phyloP scores from a whole-genome alignment of 2,329 filamentous ascomycete species.

The Pseudopithomyces chartarum region DNA sequence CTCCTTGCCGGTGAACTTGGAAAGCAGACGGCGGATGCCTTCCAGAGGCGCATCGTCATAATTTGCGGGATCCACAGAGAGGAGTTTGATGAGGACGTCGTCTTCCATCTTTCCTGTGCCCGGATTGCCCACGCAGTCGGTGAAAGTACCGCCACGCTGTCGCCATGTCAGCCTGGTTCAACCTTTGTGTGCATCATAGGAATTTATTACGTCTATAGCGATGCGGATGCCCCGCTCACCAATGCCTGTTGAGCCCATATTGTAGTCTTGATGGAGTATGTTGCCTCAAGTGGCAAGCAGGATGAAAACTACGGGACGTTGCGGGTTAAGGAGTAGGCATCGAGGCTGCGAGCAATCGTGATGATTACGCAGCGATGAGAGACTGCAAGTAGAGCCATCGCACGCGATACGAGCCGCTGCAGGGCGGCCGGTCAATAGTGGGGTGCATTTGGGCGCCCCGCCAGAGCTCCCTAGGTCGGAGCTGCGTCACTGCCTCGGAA shows the following conservation, averaged over 20 bases:
- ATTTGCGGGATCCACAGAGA: slow-evolving; percentile 88
- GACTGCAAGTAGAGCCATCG: neutral
- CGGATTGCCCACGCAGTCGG: slow-evolving; percentile 86
- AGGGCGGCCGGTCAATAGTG: neutral
- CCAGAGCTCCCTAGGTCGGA: neutral
- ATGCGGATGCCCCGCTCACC: slow-evolving; percentile 68
- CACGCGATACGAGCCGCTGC: neutral
- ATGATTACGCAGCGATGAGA: neutral
- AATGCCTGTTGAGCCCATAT: slow-evolving; percentile 34
- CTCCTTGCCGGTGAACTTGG: slow-evolving; percentile 73
- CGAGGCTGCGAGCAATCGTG: neutral
- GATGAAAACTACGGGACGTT: neutral
- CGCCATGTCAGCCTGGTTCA: slow-evolving; percentile 10
- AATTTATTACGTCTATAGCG: slow-evolving; percentile 62
- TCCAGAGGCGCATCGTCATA: slow-evolving; percentile 91
- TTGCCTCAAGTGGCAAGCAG: neutral
- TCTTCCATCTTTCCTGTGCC: slow-evolving; percentile 70
- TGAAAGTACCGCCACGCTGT: slow-evolving; percentile 85
- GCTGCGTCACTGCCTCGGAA: neutral
- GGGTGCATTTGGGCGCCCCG: neutral
- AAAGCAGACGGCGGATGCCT: slow-evolving; percentile 85
- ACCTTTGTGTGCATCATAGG: neutral
- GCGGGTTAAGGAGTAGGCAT: neutral
- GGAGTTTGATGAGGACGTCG: slow-evolving; percentile 83
- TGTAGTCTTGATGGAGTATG: neutral